phyloP scores from a whole-genome alignment of 1,284 basidiomycete genomes.

The Sporisorium reilianum region DNA sequence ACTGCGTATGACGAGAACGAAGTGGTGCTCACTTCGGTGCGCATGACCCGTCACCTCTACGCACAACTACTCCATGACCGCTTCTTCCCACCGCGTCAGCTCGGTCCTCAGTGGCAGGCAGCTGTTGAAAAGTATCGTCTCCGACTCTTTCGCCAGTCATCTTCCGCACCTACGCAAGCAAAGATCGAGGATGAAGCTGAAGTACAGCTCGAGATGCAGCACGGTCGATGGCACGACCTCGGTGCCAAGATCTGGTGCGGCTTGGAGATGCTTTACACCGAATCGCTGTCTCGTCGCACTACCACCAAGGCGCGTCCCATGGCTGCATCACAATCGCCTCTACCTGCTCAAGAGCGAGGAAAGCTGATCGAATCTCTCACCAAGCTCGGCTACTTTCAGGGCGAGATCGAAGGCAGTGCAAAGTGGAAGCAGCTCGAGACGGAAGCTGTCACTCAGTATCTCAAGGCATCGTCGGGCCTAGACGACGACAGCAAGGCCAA shows the following conservation, averaged over 20 bases:
- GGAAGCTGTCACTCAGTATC: conserved; percentile 34
- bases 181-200: conserved; percentile 34
- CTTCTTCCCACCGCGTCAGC: conserved; percentile 90
- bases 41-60: conserved; percentile 72
- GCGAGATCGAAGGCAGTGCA: conserved; percentile 50
- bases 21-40: conserved; percentile 34
- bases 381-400: conserved; percentile 60
- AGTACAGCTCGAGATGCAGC: conserved; percentile 23
- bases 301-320: conserved; percentile 12
- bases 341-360: conserved; percentile 20
- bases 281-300: conserved; percentile 30
- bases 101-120: conserved; percentile 73
- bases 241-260: conserved; percentile 64
- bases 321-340: background rate
- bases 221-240: conserved; percentile 59
- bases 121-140: conserved; percentile 54
- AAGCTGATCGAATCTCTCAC: conserved; percentile 42
- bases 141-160: conserved; percentile 10
- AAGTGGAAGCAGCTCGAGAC: conserved; percentile 58
- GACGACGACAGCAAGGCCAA: background rate
- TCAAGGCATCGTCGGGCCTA: background rate
- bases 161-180: background rate
- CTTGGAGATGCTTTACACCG: conserved; percentile 58
- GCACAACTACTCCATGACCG: conserved; percentile 90
- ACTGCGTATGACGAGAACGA: background rate